Conservation (phyloP, 2,329 filamentous ascomycete genomes). For the Sclerotinia trifoliorum region DNA sequence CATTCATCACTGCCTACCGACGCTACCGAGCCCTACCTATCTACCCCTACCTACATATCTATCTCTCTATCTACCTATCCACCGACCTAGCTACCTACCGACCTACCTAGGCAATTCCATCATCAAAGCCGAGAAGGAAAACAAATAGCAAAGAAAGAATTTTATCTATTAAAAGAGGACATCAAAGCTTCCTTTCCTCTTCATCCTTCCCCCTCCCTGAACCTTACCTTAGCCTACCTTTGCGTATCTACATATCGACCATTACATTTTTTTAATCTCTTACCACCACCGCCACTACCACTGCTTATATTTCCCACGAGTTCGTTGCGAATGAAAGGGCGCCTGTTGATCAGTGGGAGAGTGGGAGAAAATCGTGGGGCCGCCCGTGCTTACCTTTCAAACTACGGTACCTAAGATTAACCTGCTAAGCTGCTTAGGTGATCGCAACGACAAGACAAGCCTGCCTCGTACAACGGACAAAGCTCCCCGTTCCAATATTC, state of each 20-base stretch:
- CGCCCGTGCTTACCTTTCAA: too few species aligned
- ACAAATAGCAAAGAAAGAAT: neutral
- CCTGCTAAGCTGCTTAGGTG: conserved; percentile 1
- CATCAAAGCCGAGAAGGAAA: neutral
- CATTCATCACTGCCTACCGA: neutral
- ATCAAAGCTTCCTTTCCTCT: neutral
- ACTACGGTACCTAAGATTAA: too few species aligned
- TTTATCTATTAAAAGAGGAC: neutral
- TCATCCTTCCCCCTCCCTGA: neutral
- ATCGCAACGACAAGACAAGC: neutral
- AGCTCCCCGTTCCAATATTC: too few species aligned
- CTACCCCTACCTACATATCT: too few species aligned
- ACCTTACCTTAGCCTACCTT: neutral
- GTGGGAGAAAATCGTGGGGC: neutral
- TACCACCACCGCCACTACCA: neutral
- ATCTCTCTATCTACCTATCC: too few species aligned
- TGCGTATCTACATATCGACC: neutral
- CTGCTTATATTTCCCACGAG: neutral
- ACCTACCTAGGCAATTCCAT: too few species aligned
- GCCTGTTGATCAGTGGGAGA: conserved; percentile 9
- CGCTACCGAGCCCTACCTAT: neutral
- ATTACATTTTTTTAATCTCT: neutral
- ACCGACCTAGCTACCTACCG: too few species aligned
- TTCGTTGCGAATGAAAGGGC: conserved; percentile 8
- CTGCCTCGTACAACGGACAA: neutral